Evolutionary conservation across 495 filamentous ascomycete species (phyloP), one percentile per base, ranked within the genome.

Genomic region (Neurospora sp.): DNA sequence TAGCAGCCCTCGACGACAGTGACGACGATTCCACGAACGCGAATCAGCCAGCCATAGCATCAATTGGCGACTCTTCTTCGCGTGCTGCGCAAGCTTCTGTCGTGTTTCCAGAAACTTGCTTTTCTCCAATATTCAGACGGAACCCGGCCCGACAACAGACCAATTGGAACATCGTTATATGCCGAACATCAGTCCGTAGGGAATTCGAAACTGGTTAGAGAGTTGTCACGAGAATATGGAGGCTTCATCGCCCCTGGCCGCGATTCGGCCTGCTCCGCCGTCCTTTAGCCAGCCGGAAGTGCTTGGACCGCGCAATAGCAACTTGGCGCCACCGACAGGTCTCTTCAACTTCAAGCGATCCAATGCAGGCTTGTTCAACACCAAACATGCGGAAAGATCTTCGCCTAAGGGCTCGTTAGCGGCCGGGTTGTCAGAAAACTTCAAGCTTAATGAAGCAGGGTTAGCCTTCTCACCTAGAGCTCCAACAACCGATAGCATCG

Each of bases 351-450:
- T 80, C 71, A 77, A 80, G 70, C 77, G 83, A 73, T 74, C 80
- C 7, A 83, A 79, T 14, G 74, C 78, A 0, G 95, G 96, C 75
- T 97, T 95, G 83, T 96, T 96, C 84, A 87, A 84, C 74, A 81
- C 91, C 75, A 91, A 92, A 76, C 85, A 88, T 35, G 83, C 93
- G 72, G 89, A 89, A 70, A 93, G 93, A 37, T 97, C 96, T 8
- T 99, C 96, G 45, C 96, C 96, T 9, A 92, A 93, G 40, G 89
- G 93, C 3, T 96, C 92, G 77, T 83, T 99, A 74, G 95, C 94
- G 27, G 94, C 94, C 61, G 96, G 98, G 81, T 86, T 98, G 76
- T 97, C 94, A 61, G 94, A 97, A 80, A 99, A 98, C 84, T 97
- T 98, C 77, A 94, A 94, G 75, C 90, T 97, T 75, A 89, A 84